phyloP scores from a whole-genome alignment of 306 rosid species.

The Vicia sativa region DNA sequence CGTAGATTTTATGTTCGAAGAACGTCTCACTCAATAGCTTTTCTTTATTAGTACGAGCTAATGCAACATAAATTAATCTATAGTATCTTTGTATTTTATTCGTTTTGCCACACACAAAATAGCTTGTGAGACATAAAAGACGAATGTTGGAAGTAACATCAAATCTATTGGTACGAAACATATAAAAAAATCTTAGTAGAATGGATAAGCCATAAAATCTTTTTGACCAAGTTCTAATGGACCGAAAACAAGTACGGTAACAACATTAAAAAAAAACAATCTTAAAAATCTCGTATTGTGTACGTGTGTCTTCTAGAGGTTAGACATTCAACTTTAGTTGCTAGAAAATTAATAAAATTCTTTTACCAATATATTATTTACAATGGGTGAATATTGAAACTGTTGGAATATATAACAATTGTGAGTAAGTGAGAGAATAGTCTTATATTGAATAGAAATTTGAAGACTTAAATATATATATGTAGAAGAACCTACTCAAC shows the following conservation, averaged over 20 bases:
- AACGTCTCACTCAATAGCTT: not conserved
- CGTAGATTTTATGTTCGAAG: not conserved
- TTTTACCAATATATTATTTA: too few species aligned
- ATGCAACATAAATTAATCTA: not conserved
- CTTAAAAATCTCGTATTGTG: not conserved
- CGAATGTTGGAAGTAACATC: conserved; percentile 26
- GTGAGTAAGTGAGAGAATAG: too few species aligned
- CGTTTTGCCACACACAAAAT: conserved; percentile 9
- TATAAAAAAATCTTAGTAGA: not conserved
- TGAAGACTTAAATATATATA: too few species aligned
- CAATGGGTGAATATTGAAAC: not conserved
- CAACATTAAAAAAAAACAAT: not conserved
- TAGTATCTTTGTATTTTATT: not conserved
- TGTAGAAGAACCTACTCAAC: too few species aligned
- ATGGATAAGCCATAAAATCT: conserved; percentile 25
- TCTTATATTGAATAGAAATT: too few species aligned
- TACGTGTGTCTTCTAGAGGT: not conserved
- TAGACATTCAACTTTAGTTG: conserved; percentile 21
- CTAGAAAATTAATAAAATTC: too few species aligned
- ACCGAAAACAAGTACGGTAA: conserved; percentile 41
- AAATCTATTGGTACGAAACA: conserved; percentile 14
- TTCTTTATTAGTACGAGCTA: conserved; percentile 4
- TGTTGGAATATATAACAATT: too few species aligned
- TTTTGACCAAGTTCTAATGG: conserved; percentile 35
- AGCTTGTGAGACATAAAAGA: conserved; percentile 24